Evolutionary conservation across 2,329 filamentous ascomycete species (phyloP).

Genomic region (Fusarium sacchari): DNA sequence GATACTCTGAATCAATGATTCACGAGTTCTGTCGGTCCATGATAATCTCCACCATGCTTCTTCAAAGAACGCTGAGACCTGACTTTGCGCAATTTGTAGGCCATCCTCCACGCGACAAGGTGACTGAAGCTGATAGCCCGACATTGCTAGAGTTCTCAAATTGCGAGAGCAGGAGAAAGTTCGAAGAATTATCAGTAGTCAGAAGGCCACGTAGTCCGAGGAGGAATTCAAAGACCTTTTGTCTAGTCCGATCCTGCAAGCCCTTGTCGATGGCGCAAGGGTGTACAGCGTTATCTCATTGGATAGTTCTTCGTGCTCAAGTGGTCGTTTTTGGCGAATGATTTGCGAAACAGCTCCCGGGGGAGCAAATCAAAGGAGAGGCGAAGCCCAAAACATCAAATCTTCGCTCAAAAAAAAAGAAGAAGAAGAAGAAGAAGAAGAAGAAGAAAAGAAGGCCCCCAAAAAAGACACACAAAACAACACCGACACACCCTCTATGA

Average conservation of each 20-base stretch:
- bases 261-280: not conserved
- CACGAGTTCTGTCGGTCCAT: constrained; percentile 18
- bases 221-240: not conserved
- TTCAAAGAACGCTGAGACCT: constrained; percentile 30
- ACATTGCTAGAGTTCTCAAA: not conserved
- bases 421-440: not conserved
- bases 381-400: not conserved
- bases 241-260: not conserved
- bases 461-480: not conserved
- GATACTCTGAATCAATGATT: constrained; percentile 22
- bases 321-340: not conserved
- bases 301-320: not conserved
- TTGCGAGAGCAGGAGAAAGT: not conserved
- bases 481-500: not conserved
- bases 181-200: not conserved
- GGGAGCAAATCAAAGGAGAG: not conserved
- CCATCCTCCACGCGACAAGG: constrained; percentile 15
- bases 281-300: not conserved
- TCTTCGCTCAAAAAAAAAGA: not conserved
- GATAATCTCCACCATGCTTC: constrained; percentile 36
- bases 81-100: constrained; percentile 23
- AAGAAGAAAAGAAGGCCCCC: not conserved
- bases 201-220: not conserved
- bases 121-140: constrained; percentile 9
- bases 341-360: not conserved